These are phyloP conservation scores for Entophlyctis luteolus DNA, from an alignment of 192 early-diverging fungal species.

Conservation along the genomic window DNA sequence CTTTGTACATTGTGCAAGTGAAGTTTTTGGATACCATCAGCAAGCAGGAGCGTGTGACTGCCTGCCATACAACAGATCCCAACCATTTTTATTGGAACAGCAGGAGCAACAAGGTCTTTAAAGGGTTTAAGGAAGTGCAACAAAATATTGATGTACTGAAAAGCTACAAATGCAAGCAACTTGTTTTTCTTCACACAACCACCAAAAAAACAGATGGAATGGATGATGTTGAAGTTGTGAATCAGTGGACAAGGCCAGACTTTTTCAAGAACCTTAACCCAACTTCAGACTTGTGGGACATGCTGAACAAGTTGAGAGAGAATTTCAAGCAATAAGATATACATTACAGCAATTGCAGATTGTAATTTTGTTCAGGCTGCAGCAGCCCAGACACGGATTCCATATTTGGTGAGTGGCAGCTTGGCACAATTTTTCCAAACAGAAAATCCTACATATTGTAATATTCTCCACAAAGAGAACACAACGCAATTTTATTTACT, in stretches of 20 bases:
- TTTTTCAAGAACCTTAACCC: constrained; percentile 27
- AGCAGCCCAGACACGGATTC: no score
- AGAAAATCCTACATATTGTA: no score
- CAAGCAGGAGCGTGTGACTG: constrained; percentile 29
- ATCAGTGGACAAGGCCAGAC: constrained; percentile 13
- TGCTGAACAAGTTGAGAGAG: neutral
- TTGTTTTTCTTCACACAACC: constrained; percentile 28
- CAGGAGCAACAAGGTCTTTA: constrained; percentile 4
- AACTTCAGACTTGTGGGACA: constrained; percentile 26
- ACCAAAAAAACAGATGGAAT: constrained; percentile 15
- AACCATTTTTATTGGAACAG: constrained; percentile 29
- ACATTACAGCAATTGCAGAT: no score
- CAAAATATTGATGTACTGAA: neutral
- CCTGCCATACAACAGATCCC: constrained; percentile 32
- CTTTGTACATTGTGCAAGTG: constrained; percentile 28
- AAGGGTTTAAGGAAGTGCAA: constrained; percentile 19
- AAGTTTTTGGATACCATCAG: constrained; percentile 32
- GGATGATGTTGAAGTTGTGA: constrained; percentile 20
- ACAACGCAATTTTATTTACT: no score
- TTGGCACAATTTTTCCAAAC: no score
- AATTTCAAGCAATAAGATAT: no score
- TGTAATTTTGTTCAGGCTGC: no score
- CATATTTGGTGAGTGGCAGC: no score
- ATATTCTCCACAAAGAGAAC: no score
- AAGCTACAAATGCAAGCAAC: constrained; percentile 7